Evolutionary conservation across 352 stramenopile genomes (phyloP), one percentile per base, ranked within the genome.

Genomic region (Globisporangium mamillatum): DNA sequence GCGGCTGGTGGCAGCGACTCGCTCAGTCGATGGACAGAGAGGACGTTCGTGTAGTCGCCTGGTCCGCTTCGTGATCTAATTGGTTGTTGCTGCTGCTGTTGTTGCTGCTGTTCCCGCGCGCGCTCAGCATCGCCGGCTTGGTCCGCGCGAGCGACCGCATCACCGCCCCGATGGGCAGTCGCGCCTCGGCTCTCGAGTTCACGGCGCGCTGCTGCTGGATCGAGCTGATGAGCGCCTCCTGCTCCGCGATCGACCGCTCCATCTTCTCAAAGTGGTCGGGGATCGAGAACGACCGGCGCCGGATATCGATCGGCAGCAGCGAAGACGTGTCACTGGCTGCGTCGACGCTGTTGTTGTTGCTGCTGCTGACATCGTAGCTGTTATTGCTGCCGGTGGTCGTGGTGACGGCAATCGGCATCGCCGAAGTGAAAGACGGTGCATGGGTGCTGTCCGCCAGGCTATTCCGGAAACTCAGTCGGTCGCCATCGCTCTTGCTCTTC

Each of bases 191-290:
- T 53, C 34, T 67, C 60, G 58, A 48, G 48, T 36, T 64, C 29
- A 66, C 27, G 24, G 73, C 78, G 20, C 76, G 78, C 63, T 89
- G 77, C 44, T 81, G 67, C n/a, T 85, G 58, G 60, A 92, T 88
- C 32, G 77, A 81, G 18, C 74, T 81, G 54, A 92, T 76, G 58
- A 92, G 66, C 32, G 74, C 76, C 57, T 85, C 79, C 57, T 92
- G 84, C 66, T 90, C 74, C 1, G 84, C 84, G 32, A 91, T 88
- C 22, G 80, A 89, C 34, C 76, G 74, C 68, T 91, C 80, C 54
- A 92, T 76, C 24, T 75, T 68, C 63, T 86, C 77, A 9, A 87
- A 64, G 34, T 80, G 75, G 57, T 86, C 77, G 4, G 80, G 79
- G 38, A 87, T 85, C 14, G 80, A 85, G 44, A 84, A 56, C 2